Evolutionary conservation across 805 yeast species (phyloP).

Genomic region (Metschnikowia cerradonensis): DNA sequence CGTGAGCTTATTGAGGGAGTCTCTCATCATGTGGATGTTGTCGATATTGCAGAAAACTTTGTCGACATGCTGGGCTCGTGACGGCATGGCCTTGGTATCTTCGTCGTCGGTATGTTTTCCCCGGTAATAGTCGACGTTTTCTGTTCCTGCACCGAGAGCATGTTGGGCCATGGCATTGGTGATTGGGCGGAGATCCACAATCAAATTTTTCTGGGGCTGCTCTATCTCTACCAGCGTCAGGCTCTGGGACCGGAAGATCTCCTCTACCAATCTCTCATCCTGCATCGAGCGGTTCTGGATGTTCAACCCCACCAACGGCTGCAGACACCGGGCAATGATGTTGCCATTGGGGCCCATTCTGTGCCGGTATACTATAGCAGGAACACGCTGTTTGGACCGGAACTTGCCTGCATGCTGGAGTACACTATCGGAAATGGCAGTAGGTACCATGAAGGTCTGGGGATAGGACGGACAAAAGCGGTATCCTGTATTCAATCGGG

Average conservation of each 20-base stretch:
- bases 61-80: constrained; percentile 39
- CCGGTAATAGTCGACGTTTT: constrained; percentile 81
- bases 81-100: constrained; percentile 8
- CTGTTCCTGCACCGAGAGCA: constrained; percentile 98
- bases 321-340: constrained; percentile 84
- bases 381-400: constrained; percentile 81
- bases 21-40: constrained; percentile 93
- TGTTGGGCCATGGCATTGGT: constrained; percentile 96
- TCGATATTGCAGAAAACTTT: constrained; percentile 87
- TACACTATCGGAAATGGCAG: constrained; percentile 74
- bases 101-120: constrained; percentile 18
- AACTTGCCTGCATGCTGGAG: constrained; percentile 79
- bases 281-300: constrained; percentile 78
- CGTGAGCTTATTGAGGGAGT: constrained; percentile 61
- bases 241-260: constrained; percentile 63
- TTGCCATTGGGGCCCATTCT: constrained; percentile 53
- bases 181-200: constrained; percentile 88
- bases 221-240: constrained; percentile 13
- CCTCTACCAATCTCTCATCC: constrained; percentile 78
- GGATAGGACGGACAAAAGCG: constrained; percentile 78
- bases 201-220: constrained; percentile 50
- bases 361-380: constrained; percentile 76
- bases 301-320: constrained; percentile 87
- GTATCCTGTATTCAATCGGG: constrained; percentile 61
- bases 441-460: constrained; percentile 60